phyloP scores from a whole-genome alignment of 2,329 filamentous ascomycete genomes.

The Annulohypoxylon truncatum region DNA sequence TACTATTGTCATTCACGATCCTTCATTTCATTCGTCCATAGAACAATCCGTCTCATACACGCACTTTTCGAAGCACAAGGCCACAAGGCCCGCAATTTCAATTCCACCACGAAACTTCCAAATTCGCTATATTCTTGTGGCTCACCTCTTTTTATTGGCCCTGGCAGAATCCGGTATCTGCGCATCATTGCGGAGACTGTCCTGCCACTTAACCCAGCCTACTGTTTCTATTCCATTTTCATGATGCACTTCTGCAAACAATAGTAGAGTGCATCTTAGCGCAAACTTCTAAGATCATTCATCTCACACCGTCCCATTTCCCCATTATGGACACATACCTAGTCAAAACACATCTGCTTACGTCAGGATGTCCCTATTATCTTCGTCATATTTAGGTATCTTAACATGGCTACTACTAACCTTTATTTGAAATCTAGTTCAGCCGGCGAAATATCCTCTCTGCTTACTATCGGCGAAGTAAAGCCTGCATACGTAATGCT shows the following conservation, averaged over 20 bases:
- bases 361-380: neutral
- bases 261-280: conserved; percentile 13
- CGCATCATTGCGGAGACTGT: conserved; percentile 37
- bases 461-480: conserved; percentile 28
- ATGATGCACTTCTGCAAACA: conserved; percentile 7
- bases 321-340: neutral
- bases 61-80: neutral
- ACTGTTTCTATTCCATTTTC: conserved; percentile 19
- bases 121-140: conserved; percentile 34
- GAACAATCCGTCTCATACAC: conserved; percentile 2
- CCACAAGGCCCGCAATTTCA: conserved; percentile 17
- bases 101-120: conserved; percentile 24
- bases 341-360: conserved; percentile 11
- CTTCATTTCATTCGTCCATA: conserved; percentile 8
- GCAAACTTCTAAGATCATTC: conserved; percentile 8
- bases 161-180: conserved; percentile 30
- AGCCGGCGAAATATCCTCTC: neutral
- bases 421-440: too few relatives aligned
- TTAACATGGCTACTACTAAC: too few relatives aligned
- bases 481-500: neutral
- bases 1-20: conserved; percentile 3
- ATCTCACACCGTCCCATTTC: neutral
- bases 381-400: neutral
- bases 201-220: conserved; percentile 10
- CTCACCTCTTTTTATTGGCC: conserved; percentile 22